Conservation (phyloP, 2,329 filamentous ascomycete species). For the Neofusicoccum ribis region DNA sequence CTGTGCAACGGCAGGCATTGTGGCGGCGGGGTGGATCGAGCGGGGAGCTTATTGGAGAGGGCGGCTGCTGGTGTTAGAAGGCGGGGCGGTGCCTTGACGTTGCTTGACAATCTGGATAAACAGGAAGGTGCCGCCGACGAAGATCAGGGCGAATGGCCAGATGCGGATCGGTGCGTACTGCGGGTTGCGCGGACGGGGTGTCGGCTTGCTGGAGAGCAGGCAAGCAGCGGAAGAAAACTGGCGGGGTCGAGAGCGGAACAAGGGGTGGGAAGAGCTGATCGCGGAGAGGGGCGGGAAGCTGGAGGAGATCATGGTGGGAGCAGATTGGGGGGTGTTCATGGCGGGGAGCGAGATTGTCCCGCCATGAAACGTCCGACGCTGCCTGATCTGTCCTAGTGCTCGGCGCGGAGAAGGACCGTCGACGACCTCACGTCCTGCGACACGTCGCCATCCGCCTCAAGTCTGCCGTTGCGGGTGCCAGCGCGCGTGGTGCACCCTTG, state of each 20-base stretch:
- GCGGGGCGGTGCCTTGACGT: slow-evolving; percentile 37
- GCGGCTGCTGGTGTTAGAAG: slow-evolving; percentile 22
- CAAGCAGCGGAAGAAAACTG: slow-evolving; percentile 29
- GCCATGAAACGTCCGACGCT: slow-evolving; percentile 8
- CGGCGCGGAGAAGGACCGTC: slow-evolving; percentile 6
- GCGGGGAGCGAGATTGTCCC: slow-evolving; percentile 16
- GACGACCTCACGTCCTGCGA: not conserved
- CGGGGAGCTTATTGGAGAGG: not conserved
- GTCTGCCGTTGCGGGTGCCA: not conserved
- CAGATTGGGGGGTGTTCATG: slow-evolving; percentile 20
- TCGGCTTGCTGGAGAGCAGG: slow-evolving; percentile 21
- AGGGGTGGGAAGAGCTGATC: slow-evolving; percentile 19
- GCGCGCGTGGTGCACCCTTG: too few relatives aligned
- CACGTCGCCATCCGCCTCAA: not conserved
- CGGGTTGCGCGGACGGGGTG: slow-evolving; percentile 26
- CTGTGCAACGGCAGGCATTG: slow-evolving; percentile 22
- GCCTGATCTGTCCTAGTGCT: slow-evolving; percentile 4
- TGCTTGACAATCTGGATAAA: slow-evolving; percentile 51
- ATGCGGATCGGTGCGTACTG: slow-evolving; percentile 43
- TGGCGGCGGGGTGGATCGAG: not conserved
- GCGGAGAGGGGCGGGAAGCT: slow-evolving; percentile 23
- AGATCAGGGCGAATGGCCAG: slow-evolving; percentile 50
- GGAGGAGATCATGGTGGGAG: slow-evolving; percentile 33
- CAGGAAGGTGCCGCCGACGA: slow-evolving; percentile 45
- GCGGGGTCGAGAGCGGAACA: slow-evolving; percentile 22